Evolutionary conservation across 139 green algal genomes (phyloP).

Genomic region (Tetradesmus obliquus): DNA sequence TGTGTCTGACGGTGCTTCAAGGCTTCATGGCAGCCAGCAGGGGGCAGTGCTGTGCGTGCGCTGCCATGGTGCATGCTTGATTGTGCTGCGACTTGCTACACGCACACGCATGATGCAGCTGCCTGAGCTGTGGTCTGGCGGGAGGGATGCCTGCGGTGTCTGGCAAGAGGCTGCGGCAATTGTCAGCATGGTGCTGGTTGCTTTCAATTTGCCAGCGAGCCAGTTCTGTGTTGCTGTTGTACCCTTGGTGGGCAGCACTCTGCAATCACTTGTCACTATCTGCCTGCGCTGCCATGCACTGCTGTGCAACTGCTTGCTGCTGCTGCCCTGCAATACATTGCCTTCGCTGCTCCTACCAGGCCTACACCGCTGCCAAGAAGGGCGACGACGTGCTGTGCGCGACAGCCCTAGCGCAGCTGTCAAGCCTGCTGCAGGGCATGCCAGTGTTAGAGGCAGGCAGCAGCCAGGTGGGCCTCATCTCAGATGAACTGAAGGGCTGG

Average conservation of each 20-base stretch:
- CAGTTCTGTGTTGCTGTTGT: no score
- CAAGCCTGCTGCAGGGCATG: conserved; percentile 47
- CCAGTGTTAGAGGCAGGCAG: conserved; percentile 37
- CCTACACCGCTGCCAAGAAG: conserved; percentile 40
- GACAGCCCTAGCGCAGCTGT: conserved; percentile 45
- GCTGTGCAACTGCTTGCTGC: neutral
- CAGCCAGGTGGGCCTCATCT: conserved; percentile 50
- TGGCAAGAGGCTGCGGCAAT: no score
- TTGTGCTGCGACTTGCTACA: neutral
- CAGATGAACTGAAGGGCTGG: conserved; percentile 49
- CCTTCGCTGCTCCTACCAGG: conserved; percentile 7
- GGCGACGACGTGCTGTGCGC: neutral
- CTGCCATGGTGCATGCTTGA: neutral
- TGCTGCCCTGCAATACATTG: neutral
- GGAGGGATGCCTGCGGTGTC: no score
- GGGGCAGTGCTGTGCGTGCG: neutral
- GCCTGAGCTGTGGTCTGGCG: no score
- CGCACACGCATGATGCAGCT: no score
- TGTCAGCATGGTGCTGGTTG: no score
- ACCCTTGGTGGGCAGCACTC: no score
- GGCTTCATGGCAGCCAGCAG: neutral
- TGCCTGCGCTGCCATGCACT: neutral
- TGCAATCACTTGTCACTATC: no score
- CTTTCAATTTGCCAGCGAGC: no score
- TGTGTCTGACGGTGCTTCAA: neutral